Conservation (phyloP, 805 yeast species). For the Cyberlindnera sargentensis region DNA sequence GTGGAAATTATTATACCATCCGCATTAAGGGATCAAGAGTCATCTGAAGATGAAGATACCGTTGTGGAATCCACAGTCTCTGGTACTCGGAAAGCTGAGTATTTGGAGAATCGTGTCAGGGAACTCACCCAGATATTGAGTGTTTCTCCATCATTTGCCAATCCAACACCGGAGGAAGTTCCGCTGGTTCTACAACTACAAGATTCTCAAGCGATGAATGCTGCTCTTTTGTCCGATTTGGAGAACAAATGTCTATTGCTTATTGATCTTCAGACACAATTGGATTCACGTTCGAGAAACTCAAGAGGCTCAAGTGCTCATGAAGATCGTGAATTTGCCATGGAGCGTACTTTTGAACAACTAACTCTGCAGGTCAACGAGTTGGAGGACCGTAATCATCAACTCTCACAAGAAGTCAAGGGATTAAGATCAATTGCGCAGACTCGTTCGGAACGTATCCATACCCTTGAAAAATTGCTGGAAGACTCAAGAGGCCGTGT, state of each 20-base stretch:
- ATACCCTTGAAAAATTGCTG: conserved; percentile 42
- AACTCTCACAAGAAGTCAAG: conserved; percentile 48
- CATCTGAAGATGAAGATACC: conserved; percentile 1
- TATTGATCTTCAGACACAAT: conserved; percentile 35
- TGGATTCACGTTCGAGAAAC: conserved; percentile 33
- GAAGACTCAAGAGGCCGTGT: conserved; percentile 30
- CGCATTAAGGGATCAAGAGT: neutral
- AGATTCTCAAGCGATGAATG: conserved; percentile 17
- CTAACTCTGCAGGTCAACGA: conserved; percentile 54
- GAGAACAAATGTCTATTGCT: conserved; percentile 21
- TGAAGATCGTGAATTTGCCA: conserved; percentile 41
- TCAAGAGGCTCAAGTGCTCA: conserved; percentile 10
- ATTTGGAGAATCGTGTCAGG: conserved; percentile 8
- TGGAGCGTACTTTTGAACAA: conserved; percentile 53
- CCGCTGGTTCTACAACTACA: conserved; percentile 8
- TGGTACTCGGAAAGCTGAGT: neutral
- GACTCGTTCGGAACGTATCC: conserved; percentile 49
- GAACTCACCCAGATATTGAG: conserved; percentile 13
- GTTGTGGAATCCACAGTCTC: neutral
- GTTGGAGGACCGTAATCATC: conserved; percentile 53
- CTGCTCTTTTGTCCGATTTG: conserved; percentile 20
- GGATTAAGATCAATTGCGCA: conserved; percentile 51
- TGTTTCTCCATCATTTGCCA: conserved; percentile 7
- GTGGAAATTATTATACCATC: neutral
- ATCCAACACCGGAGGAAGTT: neutral